These are phyloP conservation scores for Diaporthe nobilis DNA, from an alignment of 2,329 filamentous ascomycete species.

Conservation along the genomic window DNA sequence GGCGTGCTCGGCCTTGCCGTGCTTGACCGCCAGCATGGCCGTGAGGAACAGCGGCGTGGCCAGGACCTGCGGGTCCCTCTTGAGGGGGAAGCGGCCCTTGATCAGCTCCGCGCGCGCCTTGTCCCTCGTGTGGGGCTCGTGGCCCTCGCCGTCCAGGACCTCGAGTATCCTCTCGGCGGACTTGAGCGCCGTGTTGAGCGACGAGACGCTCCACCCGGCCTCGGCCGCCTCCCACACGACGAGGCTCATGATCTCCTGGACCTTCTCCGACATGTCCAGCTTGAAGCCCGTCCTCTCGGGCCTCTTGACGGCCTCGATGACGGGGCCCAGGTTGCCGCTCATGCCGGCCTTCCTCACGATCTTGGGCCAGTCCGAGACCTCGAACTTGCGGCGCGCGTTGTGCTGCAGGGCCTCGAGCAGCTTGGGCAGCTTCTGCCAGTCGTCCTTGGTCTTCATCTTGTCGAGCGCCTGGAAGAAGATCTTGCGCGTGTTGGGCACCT, in stretches of 20 bases:
- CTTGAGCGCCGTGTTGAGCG: conserved; percentile 59
- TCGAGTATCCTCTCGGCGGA: conserved; percentile 65
- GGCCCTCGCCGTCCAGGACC: conserved; percentile 60
- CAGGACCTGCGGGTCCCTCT: conserved; percentile 60
- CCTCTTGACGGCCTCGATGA: conserved; percentile 66
- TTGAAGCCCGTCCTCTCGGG: conserved; percentile 61
- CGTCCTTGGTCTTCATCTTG: conserved; percentile 62
- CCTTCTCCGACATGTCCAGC: conserved; percentile 58
- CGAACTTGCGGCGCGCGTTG: conserved; percentile 58
- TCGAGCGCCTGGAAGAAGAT: conserved; percentile 55
- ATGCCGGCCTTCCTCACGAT: conserved; percentile 58
- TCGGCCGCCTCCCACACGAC: conserved; percentile 60
- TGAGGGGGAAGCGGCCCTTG: conserved; percentile 49
- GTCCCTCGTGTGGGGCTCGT: conserved; percentile 48
- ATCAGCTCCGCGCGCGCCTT: conserved; percentile 40
- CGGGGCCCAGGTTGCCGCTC: conserved; percentile 57
- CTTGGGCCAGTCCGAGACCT: conserved; percentile 51
- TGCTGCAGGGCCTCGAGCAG: conserved; percentile 65
- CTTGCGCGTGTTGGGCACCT: conserved; percentile 59
- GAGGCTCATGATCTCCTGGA: conserved; percentile 55
- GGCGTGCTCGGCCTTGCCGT: conserved; percentile 49
- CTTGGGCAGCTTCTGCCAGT: conserved; percentile 67
- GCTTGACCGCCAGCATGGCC: conserved; percentile 55
- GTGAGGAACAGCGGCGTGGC: conserved; percentile 59
- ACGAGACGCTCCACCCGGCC: conserved; percentile 51